Evolutionary conservation across 805 yeast genomes (phyloP), one percentile per base, ranked within the genome.

Genomic region (Saturnispora sekii): DNA sequence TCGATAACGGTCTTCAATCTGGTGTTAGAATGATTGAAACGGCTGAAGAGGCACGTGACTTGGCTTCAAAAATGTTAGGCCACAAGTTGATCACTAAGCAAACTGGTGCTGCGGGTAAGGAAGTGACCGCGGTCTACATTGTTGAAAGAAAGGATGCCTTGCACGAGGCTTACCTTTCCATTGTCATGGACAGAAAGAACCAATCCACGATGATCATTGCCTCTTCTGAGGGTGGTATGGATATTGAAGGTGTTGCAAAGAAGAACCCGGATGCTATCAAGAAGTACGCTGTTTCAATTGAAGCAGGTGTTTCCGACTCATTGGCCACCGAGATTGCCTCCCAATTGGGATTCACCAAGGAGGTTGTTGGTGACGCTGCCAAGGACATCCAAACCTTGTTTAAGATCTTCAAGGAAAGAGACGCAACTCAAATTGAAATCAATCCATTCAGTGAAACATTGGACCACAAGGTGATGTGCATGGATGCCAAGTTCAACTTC

Each of bases 191-290:
- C 75, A 87, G 99, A 73, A 76, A 80, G 56, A 76, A 82, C 54
- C 95, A 89, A 69, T 72, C 77, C 55, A 96, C 97, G 49, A 74
- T 93, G 70, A 84, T 93, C 61, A 96, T 93, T 53, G 96, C 96
- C 41, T 88, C 97, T 31, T 73, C 94, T 52, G 93, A 93, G 72
- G 99, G 99, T 73, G 99, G 99, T 74, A 89, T 93, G 95, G 96
- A 93, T 72, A 93, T 93, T 61, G 99, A 93, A 75, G 96, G 95
- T 65, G 97, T 93, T 56, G 99, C 98, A 50, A 81, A 81, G 55
- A 79, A 75, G 57, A 81, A 77, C 66, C 99, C 99, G 44, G 78
- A 77, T 47, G 95, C 95, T 55, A 93, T 93, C 72, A 82, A 86
- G 70, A 81, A 90, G 53, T 87, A 80, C 76, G 74, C 83, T 53